Evolutionary conservation across 2,329 filamentous ascomycete species (phyloP).

Genomic region (Phoma herbarum): DNA sequence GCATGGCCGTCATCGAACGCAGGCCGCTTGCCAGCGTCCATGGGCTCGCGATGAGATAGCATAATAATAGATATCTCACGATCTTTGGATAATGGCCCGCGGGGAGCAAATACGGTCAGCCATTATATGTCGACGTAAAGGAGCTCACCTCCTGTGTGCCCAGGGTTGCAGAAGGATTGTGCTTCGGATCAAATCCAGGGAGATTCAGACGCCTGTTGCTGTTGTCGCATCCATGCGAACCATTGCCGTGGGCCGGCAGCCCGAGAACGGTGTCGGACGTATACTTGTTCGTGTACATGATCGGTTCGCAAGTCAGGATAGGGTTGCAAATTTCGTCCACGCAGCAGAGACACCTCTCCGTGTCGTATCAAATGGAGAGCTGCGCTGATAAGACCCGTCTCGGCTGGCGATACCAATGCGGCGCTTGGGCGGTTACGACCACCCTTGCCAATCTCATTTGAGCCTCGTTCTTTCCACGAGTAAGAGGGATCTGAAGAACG

Average conservation of each 20-base stretch:
- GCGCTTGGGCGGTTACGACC: no score
- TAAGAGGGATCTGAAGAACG: no score
- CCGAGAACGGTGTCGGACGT: neutral
- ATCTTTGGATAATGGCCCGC: neutral
- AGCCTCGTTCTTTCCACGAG: no score
- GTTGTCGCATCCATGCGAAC: neutral
- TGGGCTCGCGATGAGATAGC: neutral
- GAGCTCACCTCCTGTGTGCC: neutral
- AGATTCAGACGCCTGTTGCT: neutral
- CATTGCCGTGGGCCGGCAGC: neutral
- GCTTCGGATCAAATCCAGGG: neutral
- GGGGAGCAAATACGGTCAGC: neutral
- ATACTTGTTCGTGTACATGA: neutral
- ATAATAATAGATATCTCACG: neutral
- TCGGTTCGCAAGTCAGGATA: neutral
- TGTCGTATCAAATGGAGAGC: no score
- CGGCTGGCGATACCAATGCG: no score
- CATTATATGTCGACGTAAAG: neutral
- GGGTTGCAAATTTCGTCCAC: neutral
- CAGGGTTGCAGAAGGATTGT: neutral
- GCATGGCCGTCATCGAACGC: neutral
- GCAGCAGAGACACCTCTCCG: neutral
- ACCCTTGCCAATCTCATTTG: no score
- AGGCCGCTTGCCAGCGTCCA: neutral
- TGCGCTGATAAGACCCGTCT: no score